Percentiles rank a stretch among this genome's conserved stretches.
Evolutionary conservation across 106 monocot genomes (phyloP).

Genomic region (Phalaenopsis aphrodite): DNA sequence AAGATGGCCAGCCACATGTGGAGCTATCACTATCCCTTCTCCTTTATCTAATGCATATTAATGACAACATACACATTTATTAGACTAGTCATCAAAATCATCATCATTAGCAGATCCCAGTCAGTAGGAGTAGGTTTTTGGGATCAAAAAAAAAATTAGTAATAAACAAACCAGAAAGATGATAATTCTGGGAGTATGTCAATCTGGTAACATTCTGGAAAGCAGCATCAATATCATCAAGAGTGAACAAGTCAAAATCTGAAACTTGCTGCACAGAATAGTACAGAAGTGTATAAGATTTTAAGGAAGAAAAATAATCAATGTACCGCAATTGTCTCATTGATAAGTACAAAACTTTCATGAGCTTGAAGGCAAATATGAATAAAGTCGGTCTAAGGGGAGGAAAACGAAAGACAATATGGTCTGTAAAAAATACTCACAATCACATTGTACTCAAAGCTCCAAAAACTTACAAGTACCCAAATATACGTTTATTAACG

Average conservation of each 20-base stretch:
- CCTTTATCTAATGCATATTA: constrained; percentile 66
- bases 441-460: no score
- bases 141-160: not conserved
- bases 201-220: constrained; percentile 89
- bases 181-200: constrained; percentile 90
- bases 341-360: not conserved
- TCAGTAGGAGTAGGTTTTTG: not conserved
- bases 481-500: no score
- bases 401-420: not conserved
- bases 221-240: constrained; percentile 92
- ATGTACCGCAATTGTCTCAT: not conserved
- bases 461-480: no score
- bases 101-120: not conserved
- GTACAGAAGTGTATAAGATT: not conserved
- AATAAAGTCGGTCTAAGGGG: not conserved
- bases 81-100: not conserved
- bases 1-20: constrained; percentile 95
- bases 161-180: constrained; percentile 68
- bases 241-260: constrained; percentile 86
- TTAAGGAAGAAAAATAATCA: not conserved
- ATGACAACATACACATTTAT: not conserved
- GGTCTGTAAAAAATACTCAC: not conserved
- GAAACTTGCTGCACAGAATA: constrained; percentile 74
- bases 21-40: constrained; percentile 97
- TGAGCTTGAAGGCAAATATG: not conserved